Base-by-base conservation (phyloP, 345 rosid species). In the Populus simonii region DNA sequence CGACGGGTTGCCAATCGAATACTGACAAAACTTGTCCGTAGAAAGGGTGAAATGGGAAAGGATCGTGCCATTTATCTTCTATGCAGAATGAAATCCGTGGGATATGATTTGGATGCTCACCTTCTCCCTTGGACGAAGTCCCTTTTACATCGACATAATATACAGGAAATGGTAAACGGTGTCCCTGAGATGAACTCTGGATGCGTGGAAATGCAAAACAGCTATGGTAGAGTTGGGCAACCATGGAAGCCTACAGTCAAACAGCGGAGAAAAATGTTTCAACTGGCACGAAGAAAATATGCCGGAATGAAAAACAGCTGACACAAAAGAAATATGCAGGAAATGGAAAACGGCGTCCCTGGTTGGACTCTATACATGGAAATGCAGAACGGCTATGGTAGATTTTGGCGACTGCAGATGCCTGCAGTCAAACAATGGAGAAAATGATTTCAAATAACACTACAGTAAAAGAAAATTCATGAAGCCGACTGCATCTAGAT, bases 1-100 rank as follows among this genome's bases (percentile, higher is more conserved):
- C 88, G 87, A 20, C 80, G 83, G 53, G 82, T 92, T 62, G 87
- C 92, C 88, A 89, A 96, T 76, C 76, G 79, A 70, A 81, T 96
- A 71, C 82, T 93, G 47, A 67, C 68, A 41, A 79, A 83, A 27
- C 89, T 96, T 75, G 85, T 90, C 68, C 74, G 53, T 45, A 80
- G 88, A 36, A 77, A 80, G 79, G 83, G 82, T 68, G 84, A 68
- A 47, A 47, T 12, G 51, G 51, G 51, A 81, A 74, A 51, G 79
- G 68, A 79, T 61, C 74, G 39, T 77, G 92, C 87, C n/a, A 74
- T 83, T 81, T 80, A 83, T 72, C 84, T 96, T 73, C 70, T 84
- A 27, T 27, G 81, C 73, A 85, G 85, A 82, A 93, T 96, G 97
- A 75, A 85, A 71, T 78, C 82, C 49, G 70, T 81, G 68, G 94